Evolutionary conservation across 768 basidiomycete genomes (phyloP).

Genomic region (Lactarius indigo): DNA sequence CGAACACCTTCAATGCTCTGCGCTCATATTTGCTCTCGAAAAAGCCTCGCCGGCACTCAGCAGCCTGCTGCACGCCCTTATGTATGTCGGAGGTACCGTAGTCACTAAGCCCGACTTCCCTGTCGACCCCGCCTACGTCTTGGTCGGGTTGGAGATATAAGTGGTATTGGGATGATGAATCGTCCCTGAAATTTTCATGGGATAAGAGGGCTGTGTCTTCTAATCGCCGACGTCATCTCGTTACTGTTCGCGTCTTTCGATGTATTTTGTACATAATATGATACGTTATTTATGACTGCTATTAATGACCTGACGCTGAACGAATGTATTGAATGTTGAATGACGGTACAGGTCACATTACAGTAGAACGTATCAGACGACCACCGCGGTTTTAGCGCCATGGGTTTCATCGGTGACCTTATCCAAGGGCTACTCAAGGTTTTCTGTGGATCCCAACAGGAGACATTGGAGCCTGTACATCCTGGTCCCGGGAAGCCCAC

Average conservation of each 20-base stretch:
- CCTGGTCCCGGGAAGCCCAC: constrained; percentile 2
- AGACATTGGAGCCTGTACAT: constrained; percentile 2
- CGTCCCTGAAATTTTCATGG: background rate
- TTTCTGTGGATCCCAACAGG: constrained; percentile 10
- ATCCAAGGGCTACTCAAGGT: constrained; percentile 10
- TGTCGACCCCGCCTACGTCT: constrained; percentile 71
- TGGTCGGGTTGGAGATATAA: constrained; percentile 78
- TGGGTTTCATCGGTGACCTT: constrained; percentile 10
- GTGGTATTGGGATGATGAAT: background rate
- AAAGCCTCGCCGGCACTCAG: constrained; percentile 66
- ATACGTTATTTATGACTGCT: background rate
- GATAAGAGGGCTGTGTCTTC: background rate
- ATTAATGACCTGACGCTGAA: too few relatives aligned
- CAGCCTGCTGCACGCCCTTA: constrained; percentile 78
- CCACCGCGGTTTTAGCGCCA: background rate
- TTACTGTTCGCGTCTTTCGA: background rate
- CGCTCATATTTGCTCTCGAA: constrained; percentile 77
- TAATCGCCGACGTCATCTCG: background rate
- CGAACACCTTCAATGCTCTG: constrained; percentile 73
- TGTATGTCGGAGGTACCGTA: constrained; percentile 89
- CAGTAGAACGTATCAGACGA: background rate
- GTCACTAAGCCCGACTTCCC: constrained; percentile 78
- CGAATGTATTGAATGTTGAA: too few relatives aligned
- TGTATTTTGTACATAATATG: background rate
- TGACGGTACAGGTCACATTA: background rate